These are phyloP conservation scores for Clarireedia paspali DNA, from an alignment of 2,329 filamentous ascomycete genomes.

Conservation along the genomic window DNA sequence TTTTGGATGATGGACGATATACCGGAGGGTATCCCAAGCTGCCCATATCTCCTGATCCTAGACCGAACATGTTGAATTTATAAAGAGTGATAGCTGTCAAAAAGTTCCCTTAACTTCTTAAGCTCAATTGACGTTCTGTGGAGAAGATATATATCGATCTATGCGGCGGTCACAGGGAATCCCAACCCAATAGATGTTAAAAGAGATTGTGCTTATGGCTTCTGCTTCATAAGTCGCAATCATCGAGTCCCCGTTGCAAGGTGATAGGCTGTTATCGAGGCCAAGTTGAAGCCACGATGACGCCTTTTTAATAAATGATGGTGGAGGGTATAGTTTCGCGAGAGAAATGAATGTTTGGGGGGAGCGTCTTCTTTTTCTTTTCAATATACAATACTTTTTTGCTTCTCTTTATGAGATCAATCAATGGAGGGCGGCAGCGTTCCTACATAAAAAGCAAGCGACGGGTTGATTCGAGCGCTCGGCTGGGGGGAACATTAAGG, in stretches of 20 bases:
- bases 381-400: no score
- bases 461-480: constrained; percentile 6
- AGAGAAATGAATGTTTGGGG: neutral
- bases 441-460: constrained; percentile 8
- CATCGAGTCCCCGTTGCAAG: neutral
- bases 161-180: constrained; percentile 3
- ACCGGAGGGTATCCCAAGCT: neutral
- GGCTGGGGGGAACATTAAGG: constrained; percentile 6
- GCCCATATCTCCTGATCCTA: constrained; percentile 2
- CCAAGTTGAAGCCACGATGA: constrained; percentile 9
- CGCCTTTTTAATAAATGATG: neutral
- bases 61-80: constrained; percentile 7
- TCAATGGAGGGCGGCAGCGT: constrained; percentile 4
- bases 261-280: constrained; percentile 6
- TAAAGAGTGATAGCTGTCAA: constrained; percentile 1
- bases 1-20: neutral
- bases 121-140: constrained; percentile 5
- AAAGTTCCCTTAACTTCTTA: neutral
- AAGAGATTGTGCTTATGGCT: constrained; percentile 8
- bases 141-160: constrained; percentile 8
- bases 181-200: constrained; percentile 1
- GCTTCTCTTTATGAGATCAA: no score
- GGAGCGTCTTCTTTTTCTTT: neutral
- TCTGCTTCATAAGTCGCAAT: constrained; percentile 10
- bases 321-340: neutral